Base-by-base conservation (phyloP, 805 yeast species). In the Candida verbasci region DNA sequence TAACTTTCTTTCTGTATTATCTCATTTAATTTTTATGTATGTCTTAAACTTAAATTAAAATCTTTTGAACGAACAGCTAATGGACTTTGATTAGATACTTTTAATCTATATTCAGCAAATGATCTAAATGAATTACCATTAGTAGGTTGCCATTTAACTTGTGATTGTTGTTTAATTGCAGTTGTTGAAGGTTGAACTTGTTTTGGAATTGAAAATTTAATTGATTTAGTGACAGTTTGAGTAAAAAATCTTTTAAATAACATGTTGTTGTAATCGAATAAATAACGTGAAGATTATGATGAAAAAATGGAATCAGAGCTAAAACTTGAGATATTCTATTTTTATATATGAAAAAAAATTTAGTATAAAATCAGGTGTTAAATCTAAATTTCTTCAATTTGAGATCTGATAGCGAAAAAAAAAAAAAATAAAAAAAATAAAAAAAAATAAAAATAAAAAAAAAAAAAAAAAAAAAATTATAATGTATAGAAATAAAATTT, bases 81-180 rank as follows among this genome's bases (percentile, higher is more conserved):
- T 11, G 72, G 72, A 29, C 63, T 53, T 41, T 65, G 70, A 53
- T 66, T 58, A 29, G 57, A 56, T 7, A 53, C 69, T 41, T 60
- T 58, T 49, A 67, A 61, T 44, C 72, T 54, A 54, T 67, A 67
- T 45, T 67, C 72, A 27, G 70, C 70, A 49, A 67, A 67, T 3
- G 68, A 55, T 39, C 69, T 54, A 50, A 62, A 66, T 15, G 68
- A 55, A 49, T 63, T 54, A 25, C 69, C 69, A 32, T 54, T 43
- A 14, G 61, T 58, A 14, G 69, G 69, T 35, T 51, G 50, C 67
- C 68, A 63, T 49, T 60, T 62, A 24, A 45, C 43, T 4, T 46
- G 17, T 9, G 34, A 14, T 11, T 26, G 32, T 24, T 45, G 16
- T 49, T 50, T 29, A 11, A 31, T 31, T 16, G 18, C 17, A 14